These are phyloP conservation scores for Penicillium lividum DNA, from an alignment of 495 filamentous ascomycete species.

Conservation along the genomic window DNA sequence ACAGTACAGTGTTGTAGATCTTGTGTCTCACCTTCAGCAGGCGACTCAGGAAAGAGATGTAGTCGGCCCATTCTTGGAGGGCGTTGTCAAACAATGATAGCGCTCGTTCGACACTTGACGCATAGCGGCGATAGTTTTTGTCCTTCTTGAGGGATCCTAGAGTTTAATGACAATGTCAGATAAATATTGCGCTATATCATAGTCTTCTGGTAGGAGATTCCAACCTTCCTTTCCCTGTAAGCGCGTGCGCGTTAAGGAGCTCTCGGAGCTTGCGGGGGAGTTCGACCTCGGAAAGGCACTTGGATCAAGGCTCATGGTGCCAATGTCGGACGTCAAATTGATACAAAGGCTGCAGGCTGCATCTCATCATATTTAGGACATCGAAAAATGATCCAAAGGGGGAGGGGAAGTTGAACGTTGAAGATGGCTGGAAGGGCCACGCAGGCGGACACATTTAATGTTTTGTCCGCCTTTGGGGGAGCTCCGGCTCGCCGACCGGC, in stretches of 20 bases:
- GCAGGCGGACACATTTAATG: conserved; percentile 32
- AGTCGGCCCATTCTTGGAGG: conserved; percentile 98
- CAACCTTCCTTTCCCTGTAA: conserved; percentile 53
- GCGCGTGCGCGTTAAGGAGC: conserved; percentile 66
- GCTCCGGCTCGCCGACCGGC: conserved; percentile 24
- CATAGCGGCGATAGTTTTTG: conserved; percentile 90
- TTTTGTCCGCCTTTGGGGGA: conserved; percentile 32
- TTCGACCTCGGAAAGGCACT: conserved; percentile 63
- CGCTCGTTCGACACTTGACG: conserved; percentile 81
- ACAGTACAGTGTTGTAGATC: background rate
- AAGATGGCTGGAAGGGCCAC: conserved; percentile 27
- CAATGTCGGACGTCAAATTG: conserved; percentile 31
- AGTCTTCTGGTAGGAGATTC: conserved; percentile 8
- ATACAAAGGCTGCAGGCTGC: conserved; percentile 22
- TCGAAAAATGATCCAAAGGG: conserved; percentile 19
- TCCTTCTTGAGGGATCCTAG: conserved; percentile 75
- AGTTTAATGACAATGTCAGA: conserved; percentile 9
- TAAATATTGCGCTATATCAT: background rate
- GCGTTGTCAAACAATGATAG: conserved; percentile 89
- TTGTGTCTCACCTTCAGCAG: conserved; percentile 71
- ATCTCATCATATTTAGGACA: conserved; percentile 44
- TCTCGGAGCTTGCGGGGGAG: conserved; percentile 77
- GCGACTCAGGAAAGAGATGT: conserved; percentile 93
- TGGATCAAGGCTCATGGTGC: conserved; percentile 72
- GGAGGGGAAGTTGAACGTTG: conserved; percentile 17